phyloP scores from a whole-genome alignment of 2,329 filamentous ascomycete species.

The Ophiostoma australiae region DNA sequence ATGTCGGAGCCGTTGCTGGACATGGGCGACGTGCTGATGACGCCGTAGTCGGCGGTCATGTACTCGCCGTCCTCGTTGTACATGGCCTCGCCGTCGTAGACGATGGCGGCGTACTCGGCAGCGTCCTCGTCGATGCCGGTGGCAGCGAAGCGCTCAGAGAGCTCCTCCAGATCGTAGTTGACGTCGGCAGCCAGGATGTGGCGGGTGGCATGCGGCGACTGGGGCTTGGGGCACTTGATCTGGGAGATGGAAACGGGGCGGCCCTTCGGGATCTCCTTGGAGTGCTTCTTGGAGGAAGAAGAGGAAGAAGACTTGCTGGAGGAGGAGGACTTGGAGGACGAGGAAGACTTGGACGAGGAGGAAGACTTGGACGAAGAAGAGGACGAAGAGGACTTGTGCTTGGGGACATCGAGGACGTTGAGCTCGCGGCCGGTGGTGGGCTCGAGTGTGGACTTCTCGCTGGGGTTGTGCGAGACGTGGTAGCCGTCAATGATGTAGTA shows the following conservation, averaged over 20 bases:
- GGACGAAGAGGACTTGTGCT: conserved; percentile 44
- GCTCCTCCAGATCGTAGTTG: conserved; percentile 63
- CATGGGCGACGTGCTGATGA: conserved; percentile 49
- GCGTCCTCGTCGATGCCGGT: conserved; percentile 43
- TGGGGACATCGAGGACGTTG: conserved; percentile 93
- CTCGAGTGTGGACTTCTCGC: conserved; percentile 81
- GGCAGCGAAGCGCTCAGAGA: conserved; percentile 67
- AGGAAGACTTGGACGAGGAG: conserved; percentile 22
- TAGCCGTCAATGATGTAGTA: conserved; percentile 99
- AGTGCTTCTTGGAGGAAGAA: conserved; percentile 25
- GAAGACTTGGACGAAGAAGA: conserved; percentile 29
- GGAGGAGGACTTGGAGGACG: conserved; percentile 38
- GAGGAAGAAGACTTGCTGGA: conserved; percentile 32
- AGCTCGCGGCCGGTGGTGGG: conserved; percentile 94
- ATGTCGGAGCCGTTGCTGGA: conserved; percentile 62
- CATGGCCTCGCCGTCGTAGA: conserved; percentile 20
- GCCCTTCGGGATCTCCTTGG: conserved; percentile 73
- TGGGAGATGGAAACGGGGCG: conserved; percentile 81
- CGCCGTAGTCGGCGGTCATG: conserved; percentile 50
- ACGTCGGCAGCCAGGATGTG: conserved; percentile 81
- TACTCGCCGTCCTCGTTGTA: conserved; percentile 31
- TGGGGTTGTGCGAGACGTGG: conserved; percentile 94
- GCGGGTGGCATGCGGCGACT: conserved; percentile 80
- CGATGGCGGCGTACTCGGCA: conserved; percentile 17
- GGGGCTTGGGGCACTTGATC: conserved; percentile 86